A percentile compares a stretch with the other conserved stretches of the same genome.
Conservation (phyloP, 768 basidiomycete species). For the Naganishia antarctica region DNA sequence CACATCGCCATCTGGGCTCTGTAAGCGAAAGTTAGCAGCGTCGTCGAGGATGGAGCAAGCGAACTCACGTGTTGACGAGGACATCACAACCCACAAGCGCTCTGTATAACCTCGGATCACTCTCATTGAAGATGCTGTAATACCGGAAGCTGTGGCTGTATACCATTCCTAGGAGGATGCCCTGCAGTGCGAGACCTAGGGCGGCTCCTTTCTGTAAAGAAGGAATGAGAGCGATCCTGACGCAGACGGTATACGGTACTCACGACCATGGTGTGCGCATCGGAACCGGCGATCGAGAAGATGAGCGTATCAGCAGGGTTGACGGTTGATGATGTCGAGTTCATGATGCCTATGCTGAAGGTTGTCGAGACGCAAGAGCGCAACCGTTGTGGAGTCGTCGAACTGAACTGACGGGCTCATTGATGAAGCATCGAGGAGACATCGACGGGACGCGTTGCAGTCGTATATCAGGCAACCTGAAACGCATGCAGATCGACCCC, state of each 20-base stretch:
- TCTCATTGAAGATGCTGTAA: slow-evolving; percentile 8
- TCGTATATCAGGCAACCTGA: no score
- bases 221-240: background rate
- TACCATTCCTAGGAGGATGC: slow-evolving; percentile 14
- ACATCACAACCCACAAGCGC: background rate
- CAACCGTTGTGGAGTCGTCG: no score
- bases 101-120: slow-evolving; percentile 15
- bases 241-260: no score
- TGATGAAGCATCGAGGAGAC: no score
- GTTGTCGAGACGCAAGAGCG: no score
- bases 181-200: slow-evolving; percentile 6
- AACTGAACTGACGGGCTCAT: no score
- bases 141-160: slow-evolving; percentile 3
- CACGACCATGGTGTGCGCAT: background rate
- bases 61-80: slow-evolving; percentile 7
- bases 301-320: background rate
- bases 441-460: no score
- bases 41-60: background rate
- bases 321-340: background rate
- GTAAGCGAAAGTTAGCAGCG: background rate
- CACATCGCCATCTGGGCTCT: slow-evolving; percentile 8
- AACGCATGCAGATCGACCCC: no score
- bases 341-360: no score
- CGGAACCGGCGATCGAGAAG: background rate
- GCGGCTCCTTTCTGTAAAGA: slow-evolving; percentile 9